Evolutionary conservation across 768 basidiomycete species (phyloP).

Genomic region (Amanita jacksonii): DNA sequence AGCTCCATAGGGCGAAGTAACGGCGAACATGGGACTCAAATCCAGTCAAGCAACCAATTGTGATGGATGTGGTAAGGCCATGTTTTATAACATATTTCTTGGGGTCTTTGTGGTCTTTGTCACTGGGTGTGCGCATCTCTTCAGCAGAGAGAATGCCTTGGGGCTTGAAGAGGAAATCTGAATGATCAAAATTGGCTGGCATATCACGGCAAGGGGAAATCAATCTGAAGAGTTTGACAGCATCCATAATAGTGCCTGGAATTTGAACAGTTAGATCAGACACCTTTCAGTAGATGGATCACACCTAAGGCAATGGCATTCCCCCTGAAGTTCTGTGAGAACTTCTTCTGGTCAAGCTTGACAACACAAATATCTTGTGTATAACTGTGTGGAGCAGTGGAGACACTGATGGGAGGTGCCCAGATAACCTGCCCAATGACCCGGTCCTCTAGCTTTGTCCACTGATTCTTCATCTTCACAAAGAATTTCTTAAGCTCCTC

Average conservation of each 20-base stretch:
- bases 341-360: constrained; percentile 25
- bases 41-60: constrained; percentile 23
- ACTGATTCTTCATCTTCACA: constrained; percentile 22
- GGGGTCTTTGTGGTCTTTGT: constrained; percentile 13
- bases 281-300: constrained; percentile 14
- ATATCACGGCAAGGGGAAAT: constrained; percentile 10
- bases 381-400: constrained; percentile 18
- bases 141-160: constrained; percentile 18
- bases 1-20: no score
- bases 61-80: constrained; percentile 22
- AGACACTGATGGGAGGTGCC: constrained; percentile 26
- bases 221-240: constrained; percentile 12
- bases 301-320: constrained; percentile 27
- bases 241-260: constrained; percentile 15
- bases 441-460: constrained; percentile 21
- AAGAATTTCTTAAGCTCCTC: constrained; percentile 20
- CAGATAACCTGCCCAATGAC: constrained; percentile 29
- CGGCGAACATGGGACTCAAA: constrained; percentile 22
- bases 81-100: constrained; percentile 22
- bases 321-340: constrained; percentile 19
- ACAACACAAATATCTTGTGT: constrained; percentile 26
- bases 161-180: constrained; percentile 22
- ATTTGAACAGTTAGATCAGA: constrained; percentile 16
- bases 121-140: constrained; percentile 19
- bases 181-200: constrained; percentile 17